Percentiles rank a stretch among this genome's conserved stretches.
Evolutionary conservation across 23 red algal species (phyloP).

Genomic region (Cyanidium caldarium): DNA sequence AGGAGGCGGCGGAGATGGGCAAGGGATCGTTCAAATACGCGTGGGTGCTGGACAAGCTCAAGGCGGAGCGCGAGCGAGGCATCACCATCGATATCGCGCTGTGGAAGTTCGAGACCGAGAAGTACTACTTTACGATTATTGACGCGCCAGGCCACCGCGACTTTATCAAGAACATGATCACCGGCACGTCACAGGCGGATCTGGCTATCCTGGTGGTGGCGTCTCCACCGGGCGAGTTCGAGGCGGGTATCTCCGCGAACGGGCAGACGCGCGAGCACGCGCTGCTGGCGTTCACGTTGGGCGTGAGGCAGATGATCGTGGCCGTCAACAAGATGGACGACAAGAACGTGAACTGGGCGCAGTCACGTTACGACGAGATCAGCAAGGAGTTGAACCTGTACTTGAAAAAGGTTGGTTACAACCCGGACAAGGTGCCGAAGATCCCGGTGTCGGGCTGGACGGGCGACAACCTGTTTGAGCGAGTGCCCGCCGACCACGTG

Average conservation of each 20-base stretch:
- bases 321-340: slow-evolving; percentile 95
- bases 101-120: slow-evolving; percentile 46
- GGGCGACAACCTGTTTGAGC: slow-evolving; percentile 70
- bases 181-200: slow-evolving; percentile 67
- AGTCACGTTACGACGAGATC: slow-evolving; percentile 60
- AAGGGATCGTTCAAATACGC: slow-evolving; percentile 98
- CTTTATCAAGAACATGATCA: slow-evolving; percentile 88
- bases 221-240: slow-evolving; percentile 77
- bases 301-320: slow-evolving; percentile 50
- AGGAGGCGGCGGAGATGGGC: slow-evolving; percentile 92
- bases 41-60: slow-evolving; percentile 78
- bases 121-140: slow-evolving; percentile 64
- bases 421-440: slow-evolving; percentile 44
- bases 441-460: slow-evolving; percentile 51
- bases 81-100: slow-evolving; percentile 94
- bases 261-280: slow-evolving; percentile 92
- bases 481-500: slow-evolving; percentile 14
- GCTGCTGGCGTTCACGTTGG: slow-evolving; percentile 48
- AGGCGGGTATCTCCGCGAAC: slow-evolving; percentile 69
- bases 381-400: slow-evolving; percentile 45
- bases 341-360: slow-evolving; percentile 47
- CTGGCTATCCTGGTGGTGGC: slow-evolving; percentile 82
- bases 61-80: slow-evolving; percentile 77
- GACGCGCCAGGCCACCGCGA: slow-evolving; percentile 96
- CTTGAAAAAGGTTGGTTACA: slow-evolving; percentile 68